Percentiles rank a stretch among this genome's conserved stretches.
Evolutionary conservation across 148 eudicot genomes (phyloP).

Genomic region (Cornus kousa): DNA sequence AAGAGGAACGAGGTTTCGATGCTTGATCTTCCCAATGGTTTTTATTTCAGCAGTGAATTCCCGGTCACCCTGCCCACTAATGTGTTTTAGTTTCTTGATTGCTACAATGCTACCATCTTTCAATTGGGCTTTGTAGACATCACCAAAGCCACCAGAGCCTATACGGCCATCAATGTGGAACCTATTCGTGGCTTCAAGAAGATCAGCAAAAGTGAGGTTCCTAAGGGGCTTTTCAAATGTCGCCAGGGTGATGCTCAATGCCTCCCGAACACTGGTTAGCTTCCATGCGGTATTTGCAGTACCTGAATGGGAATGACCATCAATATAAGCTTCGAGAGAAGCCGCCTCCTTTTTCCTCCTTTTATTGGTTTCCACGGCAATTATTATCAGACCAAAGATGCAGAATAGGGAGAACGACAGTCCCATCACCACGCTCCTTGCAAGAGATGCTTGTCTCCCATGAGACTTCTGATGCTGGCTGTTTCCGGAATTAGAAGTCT

Average conservation of each 20-base stretch:
- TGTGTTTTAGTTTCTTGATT: slow-evolving; percentile 78
- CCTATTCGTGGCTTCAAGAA: slow-evolving; percentile 83
- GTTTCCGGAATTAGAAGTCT: slow-evolving; percentile 13
- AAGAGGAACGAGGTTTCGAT: slow-evolving; percentile 79
- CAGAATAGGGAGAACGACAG: slow-evolving; percentile 71
- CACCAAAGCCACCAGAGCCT: slow-evolving; percentile 94
- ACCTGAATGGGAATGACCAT: slow-evolving; percentile 60
- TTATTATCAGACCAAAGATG: slow-evolving; percentile 62
- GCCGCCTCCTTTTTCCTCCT: slow-evolving; percentile 64
- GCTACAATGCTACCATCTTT: slow-evolving; percentile 85
- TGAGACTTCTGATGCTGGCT: slow-evolving; percentile 37
- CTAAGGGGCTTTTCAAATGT: slow-evolving; percentile 75
- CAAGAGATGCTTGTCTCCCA: slow-evolving; percentile 59
- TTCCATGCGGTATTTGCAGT: slow-evolving; percentile 60
- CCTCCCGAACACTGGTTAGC: slow-evolving; percentile 60
- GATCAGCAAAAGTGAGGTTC: slow-evolving; percentile 85
- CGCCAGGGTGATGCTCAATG: slow-evolving; percentile 75
- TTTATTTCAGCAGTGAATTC: slow-evolving; percentile 95
- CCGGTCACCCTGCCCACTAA: slow-evolving; percentile 86
- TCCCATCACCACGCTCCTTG: slow-evolving; percentile 81
- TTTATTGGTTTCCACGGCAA: slow-evolving; percentile 54
- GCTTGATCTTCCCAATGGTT: slow-evolving; percentile 88
- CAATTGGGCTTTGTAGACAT: slow-evolving; percentile 81
- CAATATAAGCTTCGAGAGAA: slow-evolving; percentile 53
- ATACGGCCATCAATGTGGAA: slow-evolving; percentile 68